phyloP scores from a whole-genome alignment of 768 basidiomycete species.

The Psilocybe azurescens region DNA sequence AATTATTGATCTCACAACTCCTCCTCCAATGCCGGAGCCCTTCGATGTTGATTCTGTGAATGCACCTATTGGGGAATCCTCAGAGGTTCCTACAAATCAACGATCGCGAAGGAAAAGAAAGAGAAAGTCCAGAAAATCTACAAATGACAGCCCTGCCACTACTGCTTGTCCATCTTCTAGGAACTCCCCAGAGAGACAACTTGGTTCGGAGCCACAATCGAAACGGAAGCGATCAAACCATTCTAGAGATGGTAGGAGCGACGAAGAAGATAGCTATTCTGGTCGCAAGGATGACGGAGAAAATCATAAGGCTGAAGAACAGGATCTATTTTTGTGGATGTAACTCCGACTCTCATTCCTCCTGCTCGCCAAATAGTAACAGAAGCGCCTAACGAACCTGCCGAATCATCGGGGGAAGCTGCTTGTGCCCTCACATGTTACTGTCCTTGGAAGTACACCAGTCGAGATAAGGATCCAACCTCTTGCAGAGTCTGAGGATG shows the following conservation, averaged over 20 bases:
- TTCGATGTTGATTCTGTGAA: background rate
- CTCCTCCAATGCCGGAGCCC: background rate
- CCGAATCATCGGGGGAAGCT: constrained; percentile 35
- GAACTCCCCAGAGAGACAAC: background rate
- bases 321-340: constrained; percentile 10
- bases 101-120: background rate
- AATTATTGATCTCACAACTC: background rate
- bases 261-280: background rate
- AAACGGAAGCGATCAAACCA: background rate
- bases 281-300: background rate
- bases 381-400: constrained; percentile 3
- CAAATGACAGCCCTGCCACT: background rate
- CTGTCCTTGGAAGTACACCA: constrained; percentile 52
- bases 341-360: constrained; percentile 7
- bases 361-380: background rate
- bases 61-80: background rate
- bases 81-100: background rate
- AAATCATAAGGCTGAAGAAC: background rate
- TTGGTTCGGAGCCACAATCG: background rate
- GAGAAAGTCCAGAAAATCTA: background rate
- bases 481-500: constrained; percentile 51
- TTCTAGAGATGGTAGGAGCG: background rate
- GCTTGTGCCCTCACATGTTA: constrained; percentile 75
- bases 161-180: background rate
- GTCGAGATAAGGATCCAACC: constrained; percentile 51